Conservation (phyloP, 371 early-diverging fungal species). For the Saksenaea oblongispora region DNA sequence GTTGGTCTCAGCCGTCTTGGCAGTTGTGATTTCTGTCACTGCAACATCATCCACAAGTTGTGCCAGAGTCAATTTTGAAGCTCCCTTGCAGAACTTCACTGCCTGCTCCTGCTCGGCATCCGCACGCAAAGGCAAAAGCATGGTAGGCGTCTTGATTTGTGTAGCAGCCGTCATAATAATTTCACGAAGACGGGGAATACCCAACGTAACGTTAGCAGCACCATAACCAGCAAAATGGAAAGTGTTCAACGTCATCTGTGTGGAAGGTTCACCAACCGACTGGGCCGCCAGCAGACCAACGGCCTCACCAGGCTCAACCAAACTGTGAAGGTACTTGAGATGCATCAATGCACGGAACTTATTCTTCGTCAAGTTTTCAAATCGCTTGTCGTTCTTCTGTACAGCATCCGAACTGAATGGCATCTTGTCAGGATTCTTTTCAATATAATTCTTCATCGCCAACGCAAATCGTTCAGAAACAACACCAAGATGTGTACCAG, state of each 20-base stretch:
- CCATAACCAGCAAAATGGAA: slow-evolving; percentile 99
- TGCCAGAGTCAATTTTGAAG: slow-evolving; percentile 72
- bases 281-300: slow-evolving; percentile 99
- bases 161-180: slow-evolving; percentile 99
- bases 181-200: slow-evolving; percentile 99
- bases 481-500: slow-evolving; percentile 85
- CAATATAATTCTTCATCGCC: slow-evolving; percentile 70
- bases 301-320: slow-evolving; percentile 98
- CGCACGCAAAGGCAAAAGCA: slow-evolving; percentile 82
- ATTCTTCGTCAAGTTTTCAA: slow-evolving; percentile 52
- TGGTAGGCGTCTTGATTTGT: slow-evolving; percentile 93
- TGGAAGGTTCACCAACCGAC: slow-evolving; percentile 99
- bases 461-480: slow-evolving; percentile 86
- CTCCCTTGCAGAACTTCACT: slow-evolving; percentile 61
- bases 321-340: slow-evolving; percentile 89
- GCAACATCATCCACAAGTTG: slow-evolving; percentile 84
- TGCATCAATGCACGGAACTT: slow-evolving; percentile 92
- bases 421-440: slow-evolving; percentile 65
- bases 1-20: slow-evolving; percentile 50
- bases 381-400: slow-evolving; percentile 61
- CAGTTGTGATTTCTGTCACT: slow-evolving; percentile 64
- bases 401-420: slow-evolving; percentile 48
- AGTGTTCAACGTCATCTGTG: slow-evolving; percentile 99
- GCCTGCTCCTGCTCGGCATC: slow-evolving; percentile 64
- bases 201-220: slow-evolving; percentile 99